These are phyloP conservation scores for Odontarrhena argentea DNA, from an alignment of 345 rosid species.

Conservation along the genomic window DNA sequence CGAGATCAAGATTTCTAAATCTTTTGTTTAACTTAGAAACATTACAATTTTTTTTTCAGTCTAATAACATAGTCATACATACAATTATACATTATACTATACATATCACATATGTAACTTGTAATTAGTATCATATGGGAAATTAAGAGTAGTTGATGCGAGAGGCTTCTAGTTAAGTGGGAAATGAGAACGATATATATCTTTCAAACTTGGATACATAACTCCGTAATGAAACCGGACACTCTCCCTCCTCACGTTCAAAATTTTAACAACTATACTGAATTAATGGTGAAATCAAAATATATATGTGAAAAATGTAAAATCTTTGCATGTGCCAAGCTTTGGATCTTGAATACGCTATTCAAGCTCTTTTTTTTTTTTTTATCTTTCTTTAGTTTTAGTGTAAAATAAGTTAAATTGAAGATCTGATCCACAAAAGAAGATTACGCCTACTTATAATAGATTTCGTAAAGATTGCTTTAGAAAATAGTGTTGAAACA, in stretches of 20 bases:
- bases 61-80: no score
- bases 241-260: background rate
- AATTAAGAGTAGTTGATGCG: background rate
- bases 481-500: no score
- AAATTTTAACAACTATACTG: background rate
- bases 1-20: no score
- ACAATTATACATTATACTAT: no score
- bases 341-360: constrained; percentile 34
- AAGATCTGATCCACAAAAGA: no score
- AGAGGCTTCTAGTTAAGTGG: constrained; percentile 30
- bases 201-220: constrained; percentile 36
- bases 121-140: background rate
- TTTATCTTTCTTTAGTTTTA: constrained; percentile 8
- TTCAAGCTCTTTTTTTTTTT: background rate
- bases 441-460: background rate
- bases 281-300: background rate
- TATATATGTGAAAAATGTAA: constrained; percentile 10
- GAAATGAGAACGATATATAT: constrained; percentile 4
- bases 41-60: no score
- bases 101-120: no score
- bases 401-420: background rate
- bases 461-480: background rate
- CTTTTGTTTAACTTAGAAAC: background rate
- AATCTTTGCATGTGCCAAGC: constrained; percentile 32
- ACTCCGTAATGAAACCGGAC: constrained; percentile 36